These are phyloP conservation scores for Alloteropsis semialata DNA, from an alignment of 176 grass and related monocot genomes.

Conservation along the genomic window DNA sequence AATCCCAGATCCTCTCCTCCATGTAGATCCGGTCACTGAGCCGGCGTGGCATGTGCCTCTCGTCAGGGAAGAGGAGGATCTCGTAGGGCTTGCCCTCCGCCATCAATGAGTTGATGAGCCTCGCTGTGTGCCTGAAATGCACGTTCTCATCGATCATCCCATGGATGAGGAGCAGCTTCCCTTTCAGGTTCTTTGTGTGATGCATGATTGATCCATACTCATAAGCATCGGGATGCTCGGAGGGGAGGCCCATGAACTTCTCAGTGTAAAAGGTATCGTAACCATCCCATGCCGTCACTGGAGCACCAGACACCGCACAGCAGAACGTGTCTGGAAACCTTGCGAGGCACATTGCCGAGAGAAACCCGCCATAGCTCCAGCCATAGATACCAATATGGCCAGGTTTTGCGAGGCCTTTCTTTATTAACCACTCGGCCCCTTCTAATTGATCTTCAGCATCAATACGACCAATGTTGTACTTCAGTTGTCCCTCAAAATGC, in stretches of 20 bases:
- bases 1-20: constrained; percentile 97
- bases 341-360: constrained; percentile 88
- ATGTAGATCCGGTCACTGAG: constrained; percentile 81
- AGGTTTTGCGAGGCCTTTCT: constrained; percentile 76
- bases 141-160: constrained; percentile 99
- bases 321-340: constrained; percentile 71
- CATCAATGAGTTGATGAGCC: constrained; percentile 79
- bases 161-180: constrained; percentile 86
- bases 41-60: constrained; percentile 89
- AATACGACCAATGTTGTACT: constrained; percentile 69
- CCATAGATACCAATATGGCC: constrained; percentile 94
- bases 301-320: constrained; percentile 92
- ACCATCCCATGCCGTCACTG: constrained; percentile 92
- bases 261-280: constrained; percentile 98
- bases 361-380: constrained; percentile 97
- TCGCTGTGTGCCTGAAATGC: constrained; percentile 95
- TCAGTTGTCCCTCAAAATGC: constrained; percentile 86
- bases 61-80: constrained; percentile 89
- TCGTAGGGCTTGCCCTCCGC: constrained; percentile 78
- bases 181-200: constrained; percentile 71
- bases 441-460: constrained; percentile 89
- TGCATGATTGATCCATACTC: constrained; percentile 86
- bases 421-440: constrained; percentile 92
- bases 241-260: constrained; percentile 89
- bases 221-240: constrained; percentile 62